These are phyloP conservation scores for Apiospora koreana DNA, from an alignment of 2,329 filamentous ascomycete genomes.

Conservation along the genomic window DNA sequence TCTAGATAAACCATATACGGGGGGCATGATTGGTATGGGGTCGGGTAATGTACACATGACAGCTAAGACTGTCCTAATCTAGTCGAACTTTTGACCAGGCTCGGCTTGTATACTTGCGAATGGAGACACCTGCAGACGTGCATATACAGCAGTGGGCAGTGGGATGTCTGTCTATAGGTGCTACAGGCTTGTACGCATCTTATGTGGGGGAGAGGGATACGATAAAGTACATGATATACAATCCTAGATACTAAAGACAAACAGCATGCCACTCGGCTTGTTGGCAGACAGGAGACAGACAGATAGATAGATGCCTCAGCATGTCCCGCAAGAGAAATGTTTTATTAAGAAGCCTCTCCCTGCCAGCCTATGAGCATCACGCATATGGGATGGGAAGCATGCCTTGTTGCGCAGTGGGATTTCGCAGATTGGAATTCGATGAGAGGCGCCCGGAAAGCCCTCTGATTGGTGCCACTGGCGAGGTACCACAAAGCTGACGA, in stretches of 20 bases:
- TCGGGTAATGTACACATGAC: constrained; percentile 7
- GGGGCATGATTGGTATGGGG: background rate
- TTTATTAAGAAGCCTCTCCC: no score
- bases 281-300: background rate
- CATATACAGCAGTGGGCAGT: background rate
- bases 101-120: background rate
- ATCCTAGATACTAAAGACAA: background rate
- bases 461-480: constrained; percentile 2
- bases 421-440: constrained; percentile 3
- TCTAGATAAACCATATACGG: background rate
- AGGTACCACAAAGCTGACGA: constrained; percentile 4
- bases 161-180: background rate
- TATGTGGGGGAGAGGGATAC: background rate
- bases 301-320: background rate
- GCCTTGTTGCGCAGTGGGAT: background rate
- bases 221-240: background rate
- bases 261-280: background rate
- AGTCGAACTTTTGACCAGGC: background rate
- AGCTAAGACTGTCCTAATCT: background rate
- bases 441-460: background rate
- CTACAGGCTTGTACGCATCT: background rate
- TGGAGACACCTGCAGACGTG: background rate
- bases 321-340: background rate
- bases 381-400: background rate
- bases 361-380: background rate